Evolutionary conservation across 345 rosid species (phyloP), one percentile per base, ranked within the genome.

Genomic region (Streptanthus diversifolius): DNA sequence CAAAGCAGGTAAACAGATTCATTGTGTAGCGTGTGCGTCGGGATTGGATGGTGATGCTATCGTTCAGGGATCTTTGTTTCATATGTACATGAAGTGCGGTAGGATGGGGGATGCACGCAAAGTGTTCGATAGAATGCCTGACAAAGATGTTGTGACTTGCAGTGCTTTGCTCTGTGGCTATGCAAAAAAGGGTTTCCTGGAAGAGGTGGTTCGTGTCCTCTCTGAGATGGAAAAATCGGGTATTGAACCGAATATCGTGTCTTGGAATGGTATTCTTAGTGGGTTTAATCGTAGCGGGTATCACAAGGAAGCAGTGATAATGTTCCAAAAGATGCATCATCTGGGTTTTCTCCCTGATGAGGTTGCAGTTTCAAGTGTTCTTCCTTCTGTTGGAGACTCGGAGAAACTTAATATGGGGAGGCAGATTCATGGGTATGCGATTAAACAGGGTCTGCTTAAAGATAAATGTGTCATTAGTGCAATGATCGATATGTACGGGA

Each of bases 221-320:
- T 39, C 60, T 66, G 73, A 53, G 72, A 84, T 80, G 80, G 58
- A 56, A 52, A 57, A 65, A 0, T 73, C 15, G 0, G 82, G 86
- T 51, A 17, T 84, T 53, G 82, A 73, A 14, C 74, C 83, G 3
- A 87, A 85, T 78, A 64, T 72, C 24, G 83, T 87, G 21, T 76
- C 92, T 33, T 87, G 92, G 90, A 87, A 87, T 78, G 90, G 88
- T 19, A 76, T 87, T 80, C 83, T 87, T 87, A 57, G 86, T 5
- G 92, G 92, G 62, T 84, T 85, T 79, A 84, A 80, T 77, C 88
- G 80, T 19, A 82, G 88, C 4, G 79, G 88, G 52, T 67, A 61
- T 35, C 59, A 68, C 36, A 13, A 7, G 25, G 90, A 82, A 54
- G 88, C 87, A 0, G 70, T 81, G 77, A 44, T 76, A 15, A 56